Conservation (phyloP, 1,284 basidiomycete species). For the Apiotrichum laibachii region DNA sequence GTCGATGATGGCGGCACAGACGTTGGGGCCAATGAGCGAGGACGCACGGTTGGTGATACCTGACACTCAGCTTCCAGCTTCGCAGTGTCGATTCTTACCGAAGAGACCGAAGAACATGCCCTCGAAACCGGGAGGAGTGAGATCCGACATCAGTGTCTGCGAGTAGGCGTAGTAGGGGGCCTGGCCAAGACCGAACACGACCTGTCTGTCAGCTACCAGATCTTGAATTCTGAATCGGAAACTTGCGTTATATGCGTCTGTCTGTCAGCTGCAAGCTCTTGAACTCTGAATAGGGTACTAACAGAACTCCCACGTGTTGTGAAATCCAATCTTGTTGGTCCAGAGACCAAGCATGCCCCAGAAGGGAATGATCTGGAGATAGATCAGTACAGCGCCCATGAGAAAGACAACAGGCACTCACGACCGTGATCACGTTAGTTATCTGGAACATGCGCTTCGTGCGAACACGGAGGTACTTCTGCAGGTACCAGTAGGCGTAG, state of each 20-base stretch:
- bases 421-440: slow-evolving; percentile 68
- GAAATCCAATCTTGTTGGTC: slow-evolving; percentile 70
- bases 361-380: slow-evolving; percentile 58
- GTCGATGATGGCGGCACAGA: slow-evolving; percentile 70
- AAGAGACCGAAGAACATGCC: slow-evolving; percentile 53
- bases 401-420: background rate
- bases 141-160: slow-evolving; percentile 58
- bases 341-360: slow-evolving; percentile 86
- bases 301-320: slow-evolving; percentile 76
- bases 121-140: slow-evolving; percentile 75
- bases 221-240: background rate
- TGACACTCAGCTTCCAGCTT: slow-evolving; percentile 47
- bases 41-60: slow-evolving; percentile 77
- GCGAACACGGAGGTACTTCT: slow-evolving; percentile 66
- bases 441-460: slow-evolving; percentile 58
- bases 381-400: background rate
- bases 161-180: slow-evolving; percentile 76
- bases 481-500: slow-evolving; percentile 74
- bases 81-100: too few relatives aligned
- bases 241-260: slow-evolving; percentile 60
- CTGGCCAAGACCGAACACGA: slow-evolving; percentile 73
- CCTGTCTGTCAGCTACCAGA: slow-evolving; percentile 50
- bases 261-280: background rate
- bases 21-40: slow-evolving; percentile 75
- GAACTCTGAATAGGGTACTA: background rate